Base-by-base conservation (phyloP, 1,284 basidiomycete species). In the Polyporus tsugae region DNA sequence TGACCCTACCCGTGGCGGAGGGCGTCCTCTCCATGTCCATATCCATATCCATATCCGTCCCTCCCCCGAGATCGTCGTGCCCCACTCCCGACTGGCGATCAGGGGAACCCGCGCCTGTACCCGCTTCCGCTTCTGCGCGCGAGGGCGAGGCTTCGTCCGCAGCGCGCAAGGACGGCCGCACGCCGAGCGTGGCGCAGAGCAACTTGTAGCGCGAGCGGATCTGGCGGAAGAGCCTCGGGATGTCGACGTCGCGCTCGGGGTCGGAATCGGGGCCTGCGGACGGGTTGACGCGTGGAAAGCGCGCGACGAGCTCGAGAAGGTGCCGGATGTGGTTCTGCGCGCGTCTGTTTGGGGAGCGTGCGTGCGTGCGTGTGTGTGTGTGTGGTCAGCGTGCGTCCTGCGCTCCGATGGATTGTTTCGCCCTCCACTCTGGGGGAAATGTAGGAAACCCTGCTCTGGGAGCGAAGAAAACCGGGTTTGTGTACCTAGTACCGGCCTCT, bases 161-260 rank as follows among this genome's bases (percentile, higher is more conserved):
- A 15, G 84, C 82, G 9, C 85, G 82, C 36, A 92, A 69, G 41
- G 86, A 86, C 0, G 95, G 91, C 42, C 89, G 83, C 9, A 95
- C 85, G 42, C 94, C 93, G n/a, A 98, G 83, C 0, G 89, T 88
- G 0, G 95, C 90, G 75, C 96, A 98, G 25, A 96, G 87, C 0
- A 91, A 86, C 74, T 93, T 93, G 81, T 98, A 98, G 73, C 94
- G 87, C 3, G 96, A 95, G 39, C 95, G 89, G 70, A 98, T 97
- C 72, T 93, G 90, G 52, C 91, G 89, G 68, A 97, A 88, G 33
- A 96, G 87, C 65, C 88, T 88, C 11, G 89, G 81, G 59, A 95
- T 87, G 77, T 96, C 94, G 36, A 95, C 73, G 55, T 92, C 90
- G 0, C 82, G 74, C 46, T 80, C 80, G 44, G 17, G 25, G 33